phyloP scores from a whole-genome alignment of 805 yeast genomes.

The Candida succiphila region DNA sequence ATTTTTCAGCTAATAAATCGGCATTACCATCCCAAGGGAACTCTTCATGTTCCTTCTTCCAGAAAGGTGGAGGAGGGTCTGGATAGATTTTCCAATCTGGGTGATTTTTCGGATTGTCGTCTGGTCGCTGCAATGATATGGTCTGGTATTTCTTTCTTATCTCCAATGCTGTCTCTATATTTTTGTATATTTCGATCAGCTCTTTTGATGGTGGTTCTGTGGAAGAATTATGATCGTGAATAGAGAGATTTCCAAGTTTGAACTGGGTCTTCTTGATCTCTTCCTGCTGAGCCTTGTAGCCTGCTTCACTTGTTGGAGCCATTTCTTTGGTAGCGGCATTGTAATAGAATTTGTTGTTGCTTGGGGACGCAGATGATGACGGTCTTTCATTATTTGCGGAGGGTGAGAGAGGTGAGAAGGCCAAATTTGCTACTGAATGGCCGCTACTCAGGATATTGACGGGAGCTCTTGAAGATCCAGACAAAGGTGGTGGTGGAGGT shows the following conservation, averaged over 20 bases:
- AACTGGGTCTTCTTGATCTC: conserved; percentile 16
- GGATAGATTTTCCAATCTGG: conserved; percentile 79
- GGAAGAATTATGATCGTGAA: conserved; percentile 36
- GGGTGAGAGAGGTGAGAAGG: not conserved
- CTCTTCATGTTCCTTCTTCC: conserved; percentile 33
- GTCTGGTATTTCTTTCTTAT: conserved; percentile 69
- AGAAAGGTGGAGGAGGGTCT: conserved; percentile 85
- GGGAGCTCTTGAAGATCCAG: conserved; percentile 6
- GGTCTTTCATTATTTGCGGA: no score
- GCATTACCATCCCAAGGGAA: conserved; percentile 14
- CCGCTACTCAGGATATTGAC: conserved; percentile 21
- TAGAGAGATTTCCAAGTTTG: conserved; percentile 35
- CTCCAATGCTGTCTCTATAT: conserved; percentile 57
- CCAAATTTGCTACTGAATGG: conserved; percentile 17
- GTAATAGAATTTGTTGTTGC: conserved; percentile 11
- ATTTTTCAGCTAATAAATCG: conserved; percentile 34
- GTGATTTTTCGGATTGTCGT: conserved; percentile 77
- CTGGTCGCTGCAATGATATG: conserved; percentile 61
- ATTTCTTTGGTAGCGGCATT: conserved; percentile 20
- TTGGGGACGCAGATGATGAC: not conserved
- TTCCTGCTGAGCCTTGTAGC: not conserved
- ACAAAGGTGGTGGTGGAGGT: conserved; percentile 26
- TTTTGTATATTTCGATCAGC: conserved; percentile 49
- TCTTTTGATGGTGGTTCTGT: conserved; percentile 61
- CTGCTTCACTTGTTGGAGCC: conserved; percentile 6